Evolutionary conservation across 2,329 filamentous ascomycete species (phyloP).

Genomic region (Fusarium protoensiforme): DNA sequence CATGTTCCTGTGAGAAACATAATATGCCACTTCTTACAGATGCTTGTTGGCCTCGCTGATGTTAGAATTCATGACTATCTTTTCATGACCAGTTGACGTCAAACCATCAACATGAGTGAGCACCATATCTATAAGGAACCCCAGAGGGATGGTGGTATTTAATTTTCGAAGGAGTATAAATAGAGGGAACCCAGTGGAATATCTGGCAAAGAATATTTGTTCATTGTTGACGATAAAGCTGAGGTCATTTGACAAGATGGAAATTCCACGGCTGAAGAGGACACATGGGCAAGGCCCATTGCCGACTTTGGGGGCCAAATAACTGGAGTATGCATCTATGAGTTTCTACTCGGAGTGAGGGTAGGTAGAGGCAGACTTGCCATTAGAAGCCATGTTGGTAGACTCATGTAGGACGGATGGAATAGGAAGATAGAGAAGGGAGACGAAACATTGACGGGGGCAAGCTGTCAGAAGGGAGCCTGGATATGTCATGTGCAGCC

Average conservation of each 20-base stretch:
- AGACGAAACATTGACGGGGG: not conserved
- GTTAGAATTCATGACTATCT: not conserved
- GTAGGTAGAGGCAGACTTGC: conserved; percentile 55
- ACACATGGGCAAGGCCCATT: conserved; percentile 66
- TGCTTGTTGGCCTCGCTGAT: not conserved
- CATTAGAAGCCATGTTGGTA: conserved; percentile 55
- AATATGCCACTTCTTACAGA: not conserved
- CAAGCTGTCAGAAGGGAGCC: not conserved
- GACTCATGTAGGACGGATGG: not conserved
- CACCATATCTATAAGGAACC: not conserved
- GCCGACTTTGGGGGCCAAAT: conserved; percentile 58
- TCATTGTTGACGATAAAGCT: conserved; percentile 83
- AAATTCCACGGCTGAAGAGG: conserved; percentile 73
- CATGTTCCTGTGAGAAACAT: not conserved
- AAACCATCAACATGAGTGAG: not conserved
- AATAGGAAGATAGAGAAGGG: not conserved
- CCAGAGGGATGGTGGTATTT: conserved; percentile 71
- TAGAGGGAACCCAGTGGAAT: conserved; percentile 78
- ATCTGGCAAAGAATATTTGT: conserved; percentile 80
- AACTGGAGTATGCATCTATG: conserved; percentile 70
- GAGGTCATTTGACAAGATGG: conserved; percentile 66
- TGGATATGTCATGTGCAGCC: not conserved
- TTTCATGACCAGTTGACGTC: not conserved
- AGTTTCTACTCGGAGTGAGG: conserved; percentile 68
- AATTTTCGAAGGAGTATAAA: conserved; percentile 82